Evolutionary conservation across 2,329 filamentous ascomycete species (phyloP), one percentile per base, ranked within the genome.

Genomic region (Chrysosporium keratinophilum): DNA sequence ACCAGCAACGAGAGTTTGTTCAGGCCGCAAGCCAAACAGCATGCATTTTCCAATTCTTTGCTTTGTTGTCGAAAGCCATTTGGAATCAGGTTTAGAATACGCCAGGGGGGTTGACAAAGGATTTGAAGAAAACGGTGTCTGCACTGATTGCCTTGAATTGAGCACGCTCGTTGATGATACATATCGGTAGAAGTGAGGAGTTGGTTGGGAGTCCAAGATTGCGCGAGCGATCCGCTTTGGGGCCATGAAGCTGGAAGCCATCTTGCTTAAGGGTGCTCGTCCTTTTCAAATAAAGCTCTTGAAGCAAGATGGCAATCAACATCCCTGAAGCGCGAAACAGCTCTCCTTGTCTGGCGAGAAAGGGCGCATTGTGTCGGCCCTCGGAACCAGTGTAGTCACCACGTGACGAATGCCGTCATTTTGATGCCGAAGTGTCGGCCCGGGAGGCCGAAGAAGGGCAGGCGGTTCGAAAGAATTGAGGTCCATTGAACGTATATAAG

Each of bases 21-120:
- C 62, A 1, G 70, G 67, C n/a, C 72, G 71, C 60, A 87, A 75
- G 2, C 87, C 87, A 64, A 88, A 91, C 57, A 77, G 79, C 59
- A 91, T 80, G 66, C 87, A 90, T 69, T 82, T 83, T 1, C 86
- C 87, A 28, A 91, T 72, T 15, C 87, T 78, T 12, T 73, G 63
- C 64, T 82, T 84, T 41, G 84, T 77, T 55, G 84, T 78, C 3
- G 81, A 78, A 35, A 89, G 79, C 87, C 87, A 93, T 64, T 81
- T 75, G 15, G 82, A 74, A 65, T 75, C 62, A 62, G 75, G 56
- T 41, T 59, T 56, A 49, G 46, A 61, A 54, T 43, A 49, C 10
- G 43, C 40, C 52, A 50, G 54, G 56, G 62, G 45, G 47, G 35
- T 10, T 35, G 28, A 31, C 14, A 7, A 28, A 7, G 33, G n/a